Base-by-base conservation (phyloP, 176 grass and related monocot genomes). In the Echinochloa phyllopogon region DNA sequence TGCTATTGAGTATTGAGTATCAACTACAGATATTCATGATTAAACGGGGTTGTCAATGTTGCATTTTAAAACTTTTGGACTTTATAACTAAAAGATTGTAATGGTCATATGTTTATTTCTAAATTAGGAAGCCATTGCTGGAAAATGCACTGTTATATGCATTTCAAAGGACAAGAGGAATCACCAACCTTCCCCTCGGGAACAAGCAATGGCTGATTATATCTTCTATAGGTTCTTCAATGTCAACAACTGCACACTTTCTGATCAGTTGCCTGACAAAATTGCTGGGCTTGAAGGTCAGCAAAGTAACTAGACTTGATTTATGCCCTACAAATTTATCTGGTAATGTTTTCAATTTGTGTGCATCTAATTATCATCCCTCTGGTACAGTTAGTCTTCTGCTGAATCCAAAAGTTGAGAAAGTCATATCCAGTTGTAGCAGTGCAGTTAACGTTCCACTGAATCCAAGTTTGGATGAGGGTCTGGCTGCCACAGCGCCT, bases 91-190 rank as follows among this genome's bases (percentile, higher is more conserved):
- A 75, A 87, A 80, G 57, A 15, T 87, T 87, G 20, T 84, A 84
- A 65, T 68, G 75, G 8, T 21, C 61, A 74, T 82, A 51, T 84
- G 42, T 65, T 82, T 39, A 66, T 86, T 67, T 27, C 23, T 86
- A 44, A 82, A 85, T 61, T 62, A 96, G 96, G 94, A 99, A 85
- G 86, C 90, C 61, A 66, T 99, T 64, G 89, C 78, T 92, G 96
- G 91, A 45, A 99, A 94, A 94, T 96, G 96, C 74, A 85, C 73
- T 65, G 89, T 99, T 69, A 76, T 99, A 84, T 99, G 96, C 87
- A 89, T 78, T 65, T 99, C 84, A 83, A 94, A 88, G 58, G 94
- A 99, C 51, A 33, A 83, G 51, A 92, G 86, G 53, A 99, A 99
- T 77, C 84, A 63, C 12, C 88, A 92, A 69, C 96, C 96, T 87